These are phyloP conservation scores for Colletotrichum cereale DNA, from an alignment of 2,329 filamentous ascomycete genomes.

Conservation along the genomic window DNA sequence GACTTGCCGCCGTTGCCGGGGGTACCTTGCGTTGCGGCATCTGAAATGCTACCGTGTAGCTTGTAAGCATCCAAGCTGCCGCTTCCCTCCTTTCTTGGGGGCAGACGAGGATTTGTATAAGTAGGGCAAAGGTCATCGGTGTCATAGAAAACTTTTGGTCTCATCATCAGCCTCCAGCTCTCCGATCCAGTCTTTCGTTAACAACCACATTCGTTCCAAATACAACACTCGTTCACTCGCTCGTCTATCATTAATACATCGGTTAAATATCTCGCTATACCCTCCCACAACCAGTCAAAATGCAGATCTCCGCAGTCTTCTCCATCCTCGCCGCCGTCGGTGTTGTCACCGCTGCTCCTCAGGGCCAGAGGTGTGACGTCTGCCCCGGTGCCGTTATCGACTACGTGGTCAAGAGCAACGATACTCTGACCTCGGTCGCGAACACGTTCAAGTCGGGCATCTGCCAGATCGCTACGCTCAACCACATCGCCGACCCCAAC, in stretches of 20 bases:
- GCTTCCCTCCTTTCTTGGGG: background rate
- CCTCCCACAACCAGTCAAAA: constrained; percentile 23
- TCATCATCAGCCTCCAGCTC: constrained; percentile 23
- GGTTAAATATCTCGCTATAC: too few species aligned
- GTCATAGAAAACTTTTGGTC: too few species aligned
- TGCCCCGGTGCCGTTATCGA: constrained; percentile 15
- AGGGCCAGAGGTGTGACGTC: background rate
- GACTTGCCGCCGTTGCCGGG: background rate
- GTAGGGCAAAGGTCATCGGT: constrained; percentile 1
- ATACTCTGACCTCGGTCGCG: constrained; percentile 32
- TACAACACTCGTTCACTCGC: background rate
- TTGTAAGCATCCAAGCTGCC: background rate
- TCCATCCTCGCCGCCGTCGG: constrained; percentile 25
- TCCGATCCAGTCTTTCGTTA: constrained; percentile 14
- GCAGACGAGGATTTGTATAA: constrained; percentile 12
- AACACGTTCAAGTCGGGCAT: constrained; percentile 27
- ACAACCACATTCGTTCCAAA: constrained; percentile 12
- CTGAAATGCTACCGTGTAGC: background rate
- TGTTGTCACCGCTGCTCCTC: constrained; percentile 15
- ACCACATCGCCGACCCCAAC: constrained; percentile 26
- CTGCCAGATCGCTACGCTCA: constrained; percentile 30
- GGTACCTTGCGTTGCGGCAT: background rate
- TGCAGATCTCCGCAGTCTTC: constrained; percentile 30
- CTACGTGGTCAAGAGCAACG: constrained; percentile 20
- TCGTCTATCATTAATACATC: background rate